These are phyloP conservation scores for Populus ilicifolia DNA, from an alignment of 345 rosid species.

Conservation along the genomic window DNA sequence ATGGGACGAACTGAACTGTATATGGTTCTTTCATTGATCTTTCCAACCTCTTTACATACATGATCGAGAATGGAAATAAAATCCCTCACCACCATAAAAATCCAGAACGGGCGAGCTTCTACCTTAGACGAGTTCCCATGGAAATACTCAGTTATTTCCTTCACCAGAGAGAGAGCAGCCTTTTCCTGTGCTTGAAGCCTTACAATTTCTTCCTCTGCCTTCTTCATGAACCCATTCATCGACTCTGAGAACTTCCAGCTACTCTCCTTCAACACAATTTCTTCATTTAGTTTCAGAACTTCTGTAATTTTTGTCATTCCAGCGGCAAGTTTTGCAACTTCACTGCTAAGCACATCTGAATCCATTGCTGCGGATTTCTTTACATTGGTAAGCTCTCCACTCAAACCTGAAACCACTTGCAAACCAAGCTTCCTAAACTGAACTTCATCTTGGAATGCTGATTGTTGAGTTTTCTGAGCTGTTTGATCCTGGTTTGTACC, in stretches of 20 bases:
- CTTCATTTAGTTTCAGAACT: slow-evolving; percentile 40
- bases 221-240: slow-evolving; percentile 58
- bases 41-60: slow-evolving; percentile 91
- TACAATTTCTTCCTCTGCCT: slow-evolving; percentile 63
- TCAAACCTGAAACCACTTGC: slow-evolving; percentile 70
- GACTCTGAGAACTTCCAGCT: slow-evolving; percentile 48
- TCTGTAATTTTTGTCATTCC: slow-evolving; percentile 61
- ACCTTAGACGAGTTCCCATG: slow-evolving; percentile 76
- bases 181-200: slow-evolving; percentile 47
- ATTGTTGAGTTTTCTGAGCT: slow-evolving; percentile 35
- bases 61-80: slow-evolving; percentile 80
- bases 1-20: slow-evolving; percentile 51
- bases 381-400: slow-evolving; percentile 74
- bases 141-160: slow-evolving; percentile 84
- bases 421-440: slow-evolving; percentile 77
- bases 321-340: slow-evolving; percentile 44
- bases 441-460: slow-evolving; percentile 52
- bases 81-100: slow-evolving; percentile 77
- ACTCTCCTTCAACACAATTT: slow-evolving; percentile 23
- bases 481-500: slow-evolving; percentile 27
- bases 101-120: slow-evolving; percentile 75
- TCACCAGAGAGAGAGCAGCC: slow-evolving; percentile 45
- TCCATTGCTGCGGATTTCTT: slow-evolving; percentile 94
- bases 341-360: slow-evolving; percentile 53
- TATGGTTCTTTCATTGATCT: slow-evolving; percentile 71